phyloP scores from a whole-genome alignment of 306 rosid species.

The Casuarina equisetifolia region DNA sequence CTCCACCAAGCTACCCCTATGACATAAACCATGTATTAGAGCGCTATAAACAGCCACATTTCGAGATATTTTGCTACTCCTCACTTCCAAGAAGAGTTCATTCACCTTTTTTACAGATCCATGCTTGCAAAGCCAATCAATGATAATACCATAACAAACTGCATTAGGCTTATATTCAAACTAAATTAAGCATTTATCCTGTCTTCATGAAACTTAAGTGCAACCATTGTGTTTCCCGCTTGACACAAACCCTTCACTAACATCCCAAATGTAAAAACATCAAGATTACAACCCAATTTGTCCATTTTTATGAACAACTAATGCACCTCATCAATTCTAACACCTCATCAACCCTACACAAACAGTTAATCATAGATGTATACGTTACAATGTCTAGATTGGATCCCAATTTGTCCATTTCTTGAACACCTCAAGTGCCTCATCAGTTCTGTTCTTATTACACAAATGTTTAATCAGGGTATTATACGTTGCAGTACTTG shows the following conservation, averaged over 20 bases:
- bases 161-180: constrained; percentile 30
- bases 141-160: constrained; percentile 31
- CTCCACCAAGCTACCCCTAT: constrained; percentile 18
- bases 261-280: too few relatives aligned
- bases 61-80: constrained; percentile 1
- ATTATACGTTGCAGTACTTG: constrained; percentile 32
- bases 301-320: too few relatives aligned
- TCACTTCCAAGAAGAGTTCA: constrained; percentile 45
- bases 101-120: constrained; percentile 42
- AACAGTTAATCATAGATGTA: too few relatives aligned
- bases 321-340: too few relatives aligned
- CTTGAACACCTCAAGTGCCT: constrained; percentile 23
- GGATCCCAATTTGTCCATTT: constrained; percentile 36
- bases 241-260: too few relatives aligned
- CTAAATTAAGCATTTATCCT: constrained; percentile 19
- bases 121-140: constrained; percentile 6
- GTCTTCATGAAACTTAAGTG: constrained; percentile 8
- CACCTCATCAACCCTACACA: too few relatives aligned
- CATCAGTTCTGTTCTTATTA: constrained; percentile 33
- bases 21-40: constrained; percentile 38
- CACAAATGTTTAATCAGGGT: constrained; percentile 45
- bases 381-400: constrained; percentile 32
- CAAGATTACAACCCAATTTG: too few relatives aligned
- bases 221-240: too few relatives aligned
- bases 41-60: too few relatives aligned